Evolutionary conservation across 306 rosid genomes (phyloP).

Genomic region (Citrullus mucosospermus): DNA sequence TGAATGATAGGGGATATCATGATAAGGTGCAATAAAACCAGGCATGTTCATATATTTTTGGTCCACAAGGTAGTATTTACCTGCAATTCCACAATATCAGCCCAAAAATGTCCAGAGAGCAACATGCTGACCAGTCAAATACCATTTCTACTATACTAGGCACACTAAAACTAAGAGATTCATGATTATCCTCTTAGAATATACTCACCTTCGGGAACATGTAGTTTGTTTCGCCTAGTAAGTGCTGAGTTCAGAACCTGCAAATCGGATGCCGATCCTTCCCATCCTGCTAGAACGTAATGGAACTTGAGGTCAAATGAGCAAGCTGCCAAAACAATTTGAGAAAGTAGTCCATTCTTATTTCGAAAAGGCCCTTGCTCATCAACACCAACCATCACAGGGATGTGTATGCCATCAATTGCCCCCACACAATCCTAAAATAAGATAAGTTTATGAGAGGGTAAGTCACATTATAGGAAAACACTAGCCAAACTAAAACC

Average conservation of each 20-base stretch:
- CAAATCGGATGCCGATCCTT: conserved; percentile 78
- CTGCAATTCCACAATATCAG: conserved; percentile 33
- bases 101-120: conserved; percentile 11
- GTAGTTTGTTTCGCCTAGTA: conserved; percentile 55
- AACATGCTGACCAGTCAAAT: not conserved
- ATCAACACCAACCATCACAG: conserved; percentile 81
- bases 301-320: conserved; percentile 83
- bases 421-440: conserved; percentile 79
- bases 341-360: conserved; percentile 74
- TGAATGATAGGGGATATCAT: conserved; percentile 30
- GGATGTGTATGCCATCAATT: conserved; percentile 66
- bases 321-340: conserved; percentile 73
- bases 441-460: conserved; percentile 12
- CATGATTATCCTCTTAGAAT: not conserved
- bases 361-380: conserved; percentile 96
- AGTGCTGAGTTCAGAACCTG: conserved; percentile 81
- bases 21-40: conserved; percentile 76
- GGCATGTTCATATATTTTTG: conserved; percentile 59
- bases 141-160: not conserved
- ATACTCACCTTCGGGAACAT: conserved; percentile 66
- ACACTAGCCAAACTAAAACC: conserved; percentile 9
- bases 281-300: conserved; percentile 94
- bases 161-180: not conserved
- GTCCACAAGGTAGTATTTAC: conserved; percentile 76
- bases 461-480: conserved; percentile 3